Conservation (phyloP, 129 eudicot genomes). For the Sambucus nigra region DNA sequence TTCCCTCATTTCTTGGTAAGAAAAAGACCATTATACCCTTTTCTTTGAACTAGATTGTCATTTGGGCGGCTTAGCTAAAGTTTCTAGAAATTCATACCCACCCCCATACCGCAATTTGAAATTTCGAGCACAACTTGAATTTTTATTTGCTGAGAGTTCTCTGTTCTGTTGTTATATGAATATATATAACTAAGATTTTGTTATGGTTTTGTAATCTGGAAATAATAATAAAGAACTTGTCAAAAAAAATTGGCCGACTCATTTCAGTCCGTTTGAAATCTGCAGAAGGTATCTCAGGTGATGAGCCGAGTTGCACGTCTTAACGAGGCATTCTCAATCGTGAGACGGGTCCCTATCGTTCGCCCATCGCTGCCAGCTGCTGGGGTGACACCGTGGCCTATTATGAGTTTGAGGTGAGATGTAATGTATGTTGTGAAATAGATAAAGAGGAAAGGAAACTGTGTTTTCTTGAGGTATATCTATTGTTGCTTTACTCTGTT, state of each 20-base stretch:
- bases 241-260: too few species aligned
- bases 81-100: too few species aligned
- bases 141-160: too few species aligned
- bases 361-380: conserved; percentile 70
- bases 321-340: conserved; percentile 84
- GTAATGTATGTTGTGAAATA: conserved; percentile 1
- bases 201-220: neutral
- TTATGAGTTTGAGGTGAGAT: conserved; percentile 56
- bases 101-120: too few species aligned
- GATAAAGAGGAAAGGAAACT: neutral
- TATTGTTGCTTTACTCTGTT: conserved; percentile 1
- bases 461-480: neutral
- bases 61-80: too few species aligned
- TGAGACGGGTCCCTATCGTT: conserved; percentile 66
- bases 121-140: too few species aligned
- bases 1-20: too few species aligned
- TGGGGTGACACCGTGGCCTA: conserved; percentile 69
- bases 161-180: too few species aligned
- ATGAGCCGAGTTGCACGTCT: conserved; percentile 77
- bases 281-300: conserved; percentile 94
- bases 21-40: too few species aligned
- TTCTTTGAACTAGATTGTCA: too few species aligned
- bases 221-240: too few species aligned
- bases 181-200: neutral
- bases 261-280: too few species aligned